A percentile compares a stretch with the other conserved stretches of the same genome.
These are phyloP conservation scores for Aspergillus tamarii DNA, from an alignment of 2,329 filamentous ascomycete genomes.

Conservation along the genomic window DNA sequence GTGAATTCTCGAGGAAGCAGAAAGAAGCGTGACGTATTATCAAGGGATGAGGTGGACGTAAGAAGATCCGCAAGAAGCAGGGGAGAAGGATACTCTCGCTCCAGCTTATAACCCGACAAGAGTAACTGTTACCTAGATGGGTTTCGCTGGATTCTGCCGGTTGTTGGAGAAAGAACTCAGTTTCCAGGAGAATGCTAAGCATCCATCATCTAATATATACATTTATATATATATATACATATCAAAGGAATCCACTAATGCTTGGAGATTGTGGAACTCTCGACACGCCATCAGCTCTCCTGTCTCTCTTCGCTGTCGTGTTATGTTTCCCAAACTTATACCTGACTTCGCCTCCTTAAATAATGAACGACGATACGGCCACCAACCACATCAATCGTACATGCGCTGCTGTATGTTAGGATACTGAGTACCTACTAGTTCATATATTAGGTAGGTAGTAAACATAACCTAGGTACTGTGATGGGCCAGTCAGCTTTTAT, in stretches of 20 bases:
- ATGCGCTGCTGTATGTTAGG: not conserved
- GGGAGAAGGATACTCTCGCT: not conserved
- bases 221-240: not conserved
- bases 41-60: not conserved
- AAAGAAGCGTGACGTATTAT: not conserved
- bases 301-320: not conserved
- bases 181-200: slow-evolving; percentile 1
- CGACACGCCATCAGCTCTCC: slow-evolving; percentile 7
- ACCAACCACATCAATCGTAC: slow-evolving; percentile 23
- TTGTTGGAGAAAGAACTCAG: not conserved
- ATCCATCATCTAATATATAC: slow-evolving; percentile 1
- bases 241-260: slow-evolving; percentile 1
- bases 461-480: not conserved
- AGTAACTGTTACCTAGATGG: not conserved
- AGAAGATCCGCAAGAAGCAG: not conserved
- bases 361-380: slow-evolving; percentile 15
- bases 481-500: not conserved
- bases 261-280: slow-evolving; percentile 18
- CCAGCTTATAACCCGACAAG: not conserved
- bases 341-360: slow-evolving; percentile 25
- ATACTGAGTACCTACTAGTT: not conserved
- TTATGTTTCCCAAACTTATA: slow-evolving; percentile 1
- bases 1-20: not conserved
- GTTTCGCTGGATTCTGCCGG: not conserved
- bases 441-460: slow-evolving; percentile 3